A percentile compares a stretch with the other conserved stretches of the same genome.
Conservation (phyloP, 768 basidiomycete species). For the Mycena amicta region DNA sequence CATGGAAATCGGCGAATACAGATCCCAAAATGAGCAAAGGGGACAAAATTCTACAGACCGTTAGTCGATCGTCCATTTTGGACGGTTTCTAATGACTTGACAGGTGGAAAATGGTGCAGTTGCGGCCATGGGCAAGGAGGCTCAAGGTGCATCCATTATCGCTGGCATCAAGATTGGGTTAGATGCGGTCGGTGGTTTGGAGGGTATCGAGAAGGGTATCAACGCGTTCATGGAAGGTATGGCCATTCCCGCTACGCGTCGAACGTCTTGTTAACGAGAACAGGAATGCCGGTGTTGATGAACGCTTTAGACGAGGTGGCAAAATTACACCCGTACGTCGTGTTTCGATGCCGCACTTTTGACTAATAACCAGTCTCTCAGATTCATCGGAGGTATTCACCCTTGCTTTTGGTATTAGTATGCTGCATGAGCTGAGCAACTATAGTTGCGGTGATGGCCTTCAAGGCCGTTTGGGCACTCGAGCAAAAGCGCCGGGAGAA, state of each 20-base stretch:
- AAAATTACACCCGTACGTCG: conserved; percentile 28
- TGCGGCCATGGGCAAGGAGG: conserved; percentile 1
- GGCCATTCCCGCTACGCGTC: too few relatives aligned
- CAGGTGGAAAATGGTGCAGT: conserved; percentile 4
- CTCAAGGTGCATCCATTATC: neutral
- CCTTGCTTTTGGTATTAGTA: too few relatives aligned
- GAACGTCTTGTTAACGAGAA: too few relatives aligned
- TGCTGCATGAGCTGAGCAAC: conserved; percentile 27
- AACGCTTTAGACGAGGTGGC: conserved; percentile 29
- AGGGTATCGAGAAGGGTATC: conserved; percentile 13
- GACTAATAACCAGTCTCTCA: neutral
- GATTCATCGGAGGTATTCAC: conserved; percentile 22
- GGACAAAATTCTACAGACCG: conserved; percentile 12
- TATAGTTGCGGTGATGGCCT: conserved; percentile 31
- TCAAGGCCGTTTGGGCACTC: conserved; percentile 40
- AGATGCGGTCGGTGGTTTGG: conserved; percentile 15
- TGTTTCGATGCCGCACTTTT: neutral
- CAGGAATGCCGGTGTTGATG: conserved; percentile 24
- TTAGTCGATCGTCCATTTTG: too few relatives aligned
- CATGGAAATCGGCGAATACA: conserved; percentile 13
- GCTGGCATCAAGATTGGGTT: conserved; percentile 7
- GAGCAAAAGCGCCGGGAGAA: conserved; percentile 42
- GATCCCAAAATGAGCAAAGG: conserved; percentile 11
- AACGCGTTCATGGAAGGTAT: conserved; percentile 15
- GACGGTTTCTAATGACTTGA: too few relatives aligned